Conservation (phyloP, 2,329 filamentous ascomycete genomes). For the Xylaria sp. region DNA sequence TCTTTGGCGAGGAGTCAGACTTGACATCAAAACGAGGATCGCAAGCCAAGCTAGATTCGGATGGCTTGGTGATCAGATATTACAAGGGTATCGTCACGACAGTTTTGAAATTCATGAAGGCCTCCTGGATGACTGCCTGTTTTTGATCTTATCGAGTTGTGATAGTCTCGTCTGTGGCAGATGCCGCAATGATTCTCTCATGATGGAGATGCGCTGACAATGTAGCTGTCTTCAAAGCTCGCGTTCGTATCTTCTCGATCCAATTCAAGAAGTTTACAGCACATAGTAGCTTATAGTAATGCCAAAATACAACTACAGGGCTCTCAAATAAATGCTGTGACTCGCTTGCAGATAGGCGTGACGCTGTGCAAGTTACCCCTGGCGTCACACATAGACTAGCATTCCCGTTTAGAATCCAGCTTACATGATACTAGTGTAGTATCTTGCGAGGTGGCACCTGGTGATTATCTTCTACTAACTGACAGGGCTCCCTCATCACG, state of each 20-base stretch:
- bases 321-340: background rate
- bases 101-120: too few species aligned
- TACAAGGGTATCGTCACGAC: background rate
- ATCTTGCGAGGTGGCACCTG: background rate
- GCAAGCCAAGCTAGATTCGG: background rate
- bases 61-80: conserved; percentile 1
- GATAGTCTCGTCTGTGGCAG: background rate
- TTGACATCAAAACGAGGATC: background rate
- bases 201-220: background rate
- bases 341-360: background rate
- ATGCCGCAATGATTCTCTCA: background rate
- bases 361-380: background rate
- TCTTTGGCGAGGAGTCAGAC: background rate
- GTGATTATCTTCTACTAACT: background rate
- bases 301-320: background rate
- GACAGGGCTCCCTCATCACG: background rate
- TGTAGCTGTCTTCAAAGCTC: background rate
- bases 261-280: background rate
- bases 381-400: background rate
- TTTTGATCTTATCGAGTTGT: background rate
- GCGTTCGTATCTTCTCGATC: background rate
- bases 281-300: background rate
- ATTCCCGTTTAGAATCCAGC: background rate
- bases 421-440: background rate
- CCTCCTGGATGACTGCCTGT: background rate